Percentiles rank a stretch among this genome's conserved stretches.
Conservation (phyloP, 2,329 filamentous ascomycete genomes). For the Calonectria pauciramosa region DNA sequence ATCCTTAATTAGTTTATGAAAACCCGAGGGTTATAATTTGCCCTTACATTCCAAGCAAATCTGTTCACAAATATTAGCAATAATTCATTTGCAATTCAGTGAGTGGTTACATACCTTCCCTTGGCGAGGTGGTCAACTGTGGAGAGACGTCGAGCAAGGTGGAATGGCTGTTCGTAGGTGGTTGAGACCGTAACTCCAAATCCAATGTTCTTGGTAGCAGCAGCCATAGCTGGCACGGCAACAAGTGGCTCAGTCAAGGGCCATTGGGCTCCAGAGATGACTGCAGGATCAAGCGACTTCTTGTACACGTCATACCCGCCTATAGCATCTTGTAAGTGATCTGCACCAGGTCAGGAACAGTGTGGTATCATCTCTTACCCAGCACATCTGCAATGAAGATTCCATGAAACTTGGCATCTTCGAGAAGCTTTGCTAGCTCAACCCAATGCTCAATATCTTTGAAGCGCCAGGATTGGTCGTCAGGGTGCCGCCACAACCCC, state of each 20-base stretch:
- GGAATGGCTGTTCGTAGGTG: slow-evolving; percentile 80
- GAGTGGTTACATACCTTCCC: slow-evolving; percentile 59
- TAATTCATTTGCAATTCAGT: background rate
- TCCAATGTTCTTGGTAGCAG: slow-evolving; percentile 75
- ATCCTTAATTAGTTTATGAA: slow-evolving; percentile 43
- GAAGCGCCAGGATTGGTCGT: slow-evolving; percentile 73
- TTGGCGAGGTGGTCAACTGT: slow-evolving; percentile 78
- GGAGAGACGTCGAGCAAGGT: slow-evolving; percentile 74
- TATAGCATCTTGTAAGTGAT: slow-evolving; percentile 14
- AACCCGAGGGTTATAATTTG: fast-evolving
- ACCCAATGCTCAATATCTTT: slow-evolving; percentile 73
- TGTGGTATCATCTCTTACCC: slow-evolving; percentile 46
- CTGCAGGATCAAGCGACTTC: slow-evolving; percentile 70
- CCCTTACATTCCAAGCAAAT: slow-evolving; percentile 68
- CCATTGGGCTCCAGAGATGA: slow-evolving; percentile 76
- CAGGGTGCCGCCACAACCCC: slow-evolving; percentile 71
- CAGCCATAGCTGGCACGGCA: slow-evolving; percentile 77
- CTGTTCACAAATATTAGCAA: slow-evolving; percentile 44
- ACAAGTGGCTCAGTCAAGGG: slow-evolving; percentile 78
- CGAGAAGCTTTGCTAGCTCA: slow-evolving; percentile 70
- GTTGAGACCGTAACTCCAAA: slow-evolving; percentile 80
- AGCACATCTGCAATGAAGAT: slow-evolving; percentile 78
- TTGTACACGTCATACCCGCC: slow-evolving; percentile 80
- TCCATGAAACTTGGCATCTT: slow-evolving; percentile 74
- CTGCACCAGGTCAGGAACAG: fast-evolving